Base-by-base conservation (phyloP, 1,284 basidiomycete genomes). In the Boletus calvinii region DNA sequence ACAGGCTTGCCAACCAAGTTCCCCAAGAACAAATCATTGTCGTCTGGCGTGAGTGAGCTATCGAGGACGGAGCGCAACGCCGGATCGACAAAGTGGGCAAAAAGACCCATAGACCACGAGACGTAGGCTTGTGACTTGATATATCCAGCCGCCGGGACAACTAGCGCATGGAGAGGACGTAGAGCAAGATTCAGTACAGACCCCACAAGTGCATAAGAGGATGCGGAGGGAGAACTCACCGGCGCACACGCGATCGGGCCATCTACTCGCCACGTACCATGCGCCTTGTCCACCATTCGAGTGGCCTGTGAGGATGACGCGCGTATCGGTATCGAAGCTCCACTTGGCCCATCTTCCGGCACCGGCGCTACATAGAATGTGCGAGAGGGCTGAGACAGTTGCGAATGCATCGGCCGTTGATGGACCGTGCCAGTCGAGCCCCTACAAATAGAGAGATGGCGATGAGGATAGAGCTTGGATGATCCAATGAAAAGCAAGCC, bases 241-340 rank as follows among this genome's bases (percentile, higher is more conserved):
- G 46, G 78, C 92, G 4, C 85, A 64, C 1, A 92, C 79, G 35
- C 80, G 76, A 65, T 95, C 92, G 0, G 93, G 92, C 64, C 81
- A 90, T 52, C 87, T 77, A 22, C 83, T 78, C 1, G 88, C 82
- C 6, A 87, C 64, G 65, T 92, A 85, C 89, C 92, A 94, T 3
- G 87, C 77, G 0, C 94, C 94, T 69, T 96, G 94, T 3, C 93
- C 94, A 9, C 94, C 94, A 65, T 97, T 97, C 2, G 92, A 95
- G 65, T 97, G 94, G 0, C 94, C 94, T 41, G 94, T 73, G 7
- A 94, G 63, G 10, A 90, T 67, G 0, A 84, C 79, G 29, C 73
- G 74, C 1, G 74, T 71, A 7, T 77, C 63, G 1, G 62, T 29
- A 20, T 63, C 55, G 3, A 79, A 68, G 9, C 59, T 55, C 74